A percentile compares a stretch with the other conserved stretches of the same genome.
Conservation (phyloP, 2,329 filamentous ascomycete genomes). For the Claviceps fusiformis region DNA sequence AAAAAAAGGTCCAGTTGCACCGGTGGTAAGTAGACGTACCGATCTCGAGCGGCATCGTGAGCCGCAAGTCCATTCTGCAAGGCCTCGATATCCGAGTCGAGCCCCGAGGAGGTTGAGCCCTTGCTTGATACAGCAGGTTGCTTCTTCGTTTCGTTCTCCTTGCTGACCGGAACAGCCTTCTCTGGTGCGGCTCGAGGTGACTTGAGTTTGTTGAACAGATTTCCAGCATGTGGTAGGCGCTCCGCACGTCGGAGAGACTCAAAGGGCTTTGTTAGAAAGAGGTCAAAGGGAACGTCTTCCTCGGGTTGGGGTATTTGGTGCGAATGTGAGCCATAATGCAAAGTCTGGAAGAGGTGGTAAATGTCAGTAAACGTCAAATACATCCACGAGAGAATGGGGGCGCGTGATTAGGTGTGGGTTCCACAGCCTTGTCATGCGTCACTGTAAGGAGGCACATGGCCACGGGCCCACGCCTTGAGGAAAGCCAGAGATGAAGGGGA, state of each 20-base stretch:
- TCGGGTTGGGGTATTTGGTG: conserved; percentile 31
- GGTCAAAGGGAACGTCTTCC: conserved; percentile 37
- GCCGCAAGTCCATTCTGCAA: conserved; percentile 30
- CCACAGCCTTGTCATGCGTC: conserved; percentile 7
- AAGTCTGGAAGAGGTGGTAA: conserved; percentile 24
- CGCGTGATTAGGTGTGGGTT: neutral
- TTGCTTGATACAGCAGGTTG: conserved; percentile 20
- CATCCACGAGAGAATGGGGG: neutral
- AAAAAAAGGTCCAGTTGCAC: neutral
- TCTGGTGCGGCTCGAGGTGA: conserved; percentile 7
- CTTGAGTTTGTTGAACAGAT: conserved; percentile 32
- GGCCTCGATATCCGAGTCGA: conserved; percentile 36
- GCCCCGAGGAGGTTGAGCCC: conserved; percentile 24
- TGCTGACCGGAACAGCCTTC: conserved; percentile 17
- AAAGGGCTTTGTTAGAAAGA: conserved; percentile 41
- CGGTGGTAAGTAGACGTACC: conserved; percentile 16
- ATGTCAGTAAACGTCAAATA: neutral
- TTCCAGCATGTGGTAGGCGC: conserved; percentile 37
- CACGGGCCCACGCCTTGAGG: neutral
- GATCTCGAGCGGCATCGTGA: conserved; percentile 21
- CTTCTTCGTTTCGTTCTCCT: conserved; percentile 16
- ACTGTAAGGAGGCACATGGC: neutral
- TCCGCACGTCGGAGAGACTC: conserved; percentile 32
- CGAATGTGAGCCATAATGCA: conserved; percentile 38
- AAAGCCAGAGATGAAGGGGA: neutral